Evolutionary conservation across 148 eudicot genomes (phyloP), one percentile per base, ranked within the genome.

Genomic region (Rhododendron williamsianum): DNA sequence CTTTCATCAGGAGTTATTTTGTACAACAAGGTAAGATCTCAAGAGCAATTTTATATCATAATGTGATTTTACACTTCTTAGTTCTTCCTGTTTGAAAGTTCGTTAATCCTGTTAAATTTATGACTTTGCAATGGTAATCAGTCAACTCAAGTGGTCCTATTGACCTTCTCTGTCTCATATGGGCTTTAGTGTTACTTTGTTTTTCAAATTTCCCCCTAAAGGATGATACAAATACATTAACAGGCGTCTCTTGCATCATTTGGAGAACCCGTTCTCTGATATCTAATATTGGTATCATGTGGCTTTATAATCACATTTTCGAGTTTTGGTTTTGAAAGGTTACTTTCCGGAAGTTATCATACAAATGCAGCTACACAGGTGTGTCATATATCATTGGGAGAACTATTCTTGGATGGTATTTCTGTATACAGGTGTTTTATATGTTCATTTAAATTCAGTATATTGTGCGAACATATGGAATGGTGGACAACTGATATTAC

Each of bases 1-100:
- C 94, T 95, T 43, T 95, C 98, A 8, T 95, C 98, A 10, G 98
- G 94, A 82, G 98, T 95, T 90, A 95, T 95, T 84, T 87, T 94
- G 80, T 95, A 95, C 91, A 95, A 95, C 92, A 95, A 95, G 93
- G 98, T 94, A 89, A 87, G 69, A 56, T 6, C 18, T 8, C 60
- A 27, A 1, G 30, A 83, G 25, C 41, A 27, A 49, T 49, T 36
- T 36, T 76, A 25, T 43, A n/a, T 27, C 69, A 16, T 49, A 25
- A 11, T 16, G 18, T 27, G 41, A 54, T 73, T 19, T 3, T 16
- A 23, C 8, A n/a, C 13, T 19, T 30, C 33, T 83, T 13, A 30
- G 76, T 71, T 33, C 19, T 71, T 71, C 36, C 60, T 83, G 15
- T 82, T 60, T 48, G 30, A 51, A 73, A 15, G 58, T 69, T 83